Percentiles rank a stretch among this genome's conserved stretches.
These are phyloP conservation scores for Leptoxyphium fumago DNA, from an alignment of 2,329 filamentous ascomycete genomes.

Conservation along the genomic window DNA sequence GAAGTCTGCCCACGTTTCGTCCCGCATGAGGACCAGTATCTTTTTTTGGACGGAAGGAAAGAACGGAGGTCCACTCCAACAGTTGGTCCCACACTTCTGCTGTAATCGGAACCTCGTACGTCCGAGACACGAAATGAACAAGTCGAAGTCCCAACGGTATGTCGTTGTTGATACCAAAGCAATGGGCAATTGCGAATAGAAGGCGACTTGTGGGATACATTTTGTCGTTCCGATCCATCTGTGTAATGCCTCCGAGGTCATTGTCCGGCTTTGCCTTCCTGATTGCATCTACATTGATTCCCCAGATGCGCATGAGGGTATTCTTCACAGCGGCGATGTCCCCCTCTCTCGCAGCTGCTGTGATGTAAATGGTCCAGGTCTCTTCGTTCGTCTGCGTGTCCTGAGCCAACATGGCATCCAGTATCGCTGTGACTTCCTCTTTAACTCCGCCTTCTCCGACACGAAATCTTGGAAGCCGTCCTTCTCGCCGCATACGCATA, in stretches of 20 bases:
- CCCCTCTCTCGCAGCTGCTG: constrained; percentile 38
- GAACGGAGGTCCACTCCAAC: constrained; percentile 51
- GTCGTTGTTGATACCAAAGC: constrained; percentile 51
- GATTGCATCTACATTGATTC: constrained; percentile 34
- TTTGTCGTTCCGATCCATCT: constrained; percentile 28
- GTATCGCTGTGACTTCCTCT: constrained; percentile 21
- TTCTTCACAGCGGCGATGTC: constrained; percentile 31
- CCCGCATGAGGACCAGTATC: constrained; percentile 21
- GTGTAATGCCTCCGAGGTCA: constrained; percentile 18
- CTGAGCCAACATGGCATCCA: constrained; percentile 32
- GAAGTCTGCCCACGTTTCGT: constrained; percentile 23
- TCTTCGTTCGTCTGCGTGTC: constrained; percentile 34
- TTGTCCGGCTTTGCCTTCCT: constrained; percentile 20
- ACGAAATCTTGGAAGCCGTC: neutral
- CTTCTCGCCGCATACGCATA: constrained; percentile 7
- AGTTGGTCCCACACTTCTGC: constrained; percentile 49
- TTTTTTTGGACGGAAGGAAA: constrained; percentile 22
- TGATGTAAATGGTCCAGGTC: constrained; percentile 39
- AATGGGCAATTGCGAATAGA: constrained; percentile 52
- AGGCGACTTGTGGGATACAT: constrained; percentile 44
- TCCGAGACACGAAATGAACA: constrained; percentile 46
- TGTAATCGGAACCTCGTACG: constrained; percentile 45
- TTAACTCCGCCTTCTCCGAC: constrained; percentile 17
- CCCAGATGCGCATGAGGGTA: constrained; percentile 39
- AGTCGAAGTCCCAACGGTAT: constrained; percentile 43